Evolutionary conservation across 2,329 filamentous ascomycete species (phyloP).

Genomic region (Xylariomycetidae sp.): DNA sequence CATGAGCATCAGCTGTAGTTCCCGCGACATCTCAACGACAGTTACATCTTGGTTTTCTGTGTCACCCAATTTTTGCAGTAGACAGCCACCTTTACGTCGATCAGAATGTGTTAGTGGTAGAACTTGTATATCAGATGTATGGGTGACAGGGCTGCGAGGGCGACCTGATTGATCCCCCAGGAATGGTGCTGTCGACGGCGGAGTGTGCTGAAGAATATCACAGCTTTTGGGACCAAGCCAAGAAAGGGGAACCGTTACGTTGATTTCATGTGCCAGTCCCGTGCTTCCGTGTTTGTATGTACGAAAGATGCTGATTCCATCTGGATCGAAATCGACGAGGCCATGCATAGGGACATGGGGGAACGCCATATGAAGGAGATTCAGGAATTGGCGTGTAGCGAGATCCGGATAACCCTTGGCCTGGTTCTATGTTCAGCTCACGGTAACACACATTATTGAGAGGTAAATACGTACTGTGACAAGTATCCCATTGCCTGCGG

Average conservation of each 20-base stretch:
- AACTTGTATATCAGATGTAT: no score
- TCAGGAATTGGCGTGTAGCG: constrained; percentile 61
- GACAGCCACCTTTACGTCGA: constrained; percentile 49
- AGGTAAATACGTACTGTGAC: constrained; percentile 51
- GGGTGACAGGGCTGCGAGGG: no score
- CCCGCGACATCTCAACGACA: constrained; percentile 34
- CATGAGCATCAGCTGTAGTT: constrained; percentile 70
- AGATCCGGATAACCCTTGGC: constrained; percentile 82
- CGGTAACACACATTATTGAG: background rate
- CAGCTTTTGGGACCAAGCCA: constrained; percentile 60
- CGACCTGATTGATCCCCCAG: no score
- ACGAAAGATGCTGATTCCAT: constrained; percentile 68
- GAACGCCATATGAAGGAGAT: constrained; percentile 41
- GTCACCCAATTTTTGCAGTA: constrained; percentile 41
- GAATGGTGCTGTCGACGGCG: background rate
- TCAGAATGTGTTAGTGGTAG: no score
- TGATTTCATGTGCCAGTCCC: constrained; percentile 55
- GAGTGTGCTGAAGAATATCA: constrained; percentile 34
- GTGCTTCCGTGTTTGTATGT: constrained; percentile 71
- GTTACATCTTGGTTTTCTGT: constrained; percentile 20
- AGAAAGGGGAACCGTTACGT: constrained; percentile 45
- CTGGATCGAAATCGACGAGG: constrained; percentile 71
- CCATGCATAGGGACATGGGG: constrained; percentile 54
- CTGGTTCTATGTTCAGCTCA: constrained; percentile 33
- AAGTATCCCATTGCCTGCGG: constrained; percentile 55